A percentile compares a stretch with the other conserved stretches of the same genome.
Conservation (phyloP, 495 filamentous ascomycete genomes). For the Glonium stellatum region DNA sequence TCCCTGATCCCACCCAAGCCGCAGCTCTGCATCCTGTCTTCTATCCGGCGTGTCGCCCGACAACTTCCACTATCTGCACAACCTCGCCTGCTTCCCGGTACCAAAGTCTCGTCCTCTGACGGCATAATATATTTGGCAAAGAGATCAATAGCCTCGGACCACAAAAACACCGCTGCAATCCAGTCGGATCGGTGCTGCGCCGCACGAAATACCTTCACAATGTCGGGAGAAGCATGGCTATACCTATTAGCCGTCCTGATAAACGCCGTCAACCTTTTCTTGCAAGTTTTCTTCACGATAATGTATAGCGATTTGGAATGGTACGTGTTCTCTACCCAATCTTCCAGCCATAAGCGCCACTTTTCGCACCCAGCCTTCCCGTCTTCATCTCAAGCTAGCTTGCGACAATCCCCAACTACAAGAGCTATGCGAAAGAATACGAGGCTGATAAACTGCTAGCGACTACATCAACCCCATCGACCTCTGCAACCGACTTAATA, state of each 20-base stretch:
- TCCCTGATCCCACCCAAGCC: neutral
- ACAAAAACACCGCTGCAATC: neutral
- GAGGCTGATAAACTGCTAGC: constrained; percentile 41
- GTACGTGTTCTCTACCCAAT: constrained; percentile 46
- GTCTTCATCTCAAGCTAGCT: too few relatives aligned
- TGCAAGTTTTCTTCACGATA: constrained; percentile 99
- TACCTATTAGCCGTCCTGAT: constrained; percentile 97
- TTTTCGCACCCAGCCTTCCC: neutral
- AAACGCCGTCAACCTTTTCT: constrained; percentile 99
- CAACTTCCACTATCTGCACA: constrained; percentile 22
- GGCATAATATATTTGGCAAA: neutral
- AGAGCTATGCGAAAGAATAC: neutral
- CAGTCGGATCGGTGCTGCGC: constrained; percentile 3
- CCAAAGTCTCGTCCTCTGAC: neutral
- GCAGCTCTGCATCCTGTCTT: constrained; percentile 12
- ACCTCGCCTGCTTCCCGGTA: neutral
- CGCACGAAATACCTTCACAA: constrained; percentile 46
- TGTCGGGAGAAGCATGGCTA: constrained; percentile 99
- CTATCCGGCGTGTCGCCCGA: constrained; percentile 18
- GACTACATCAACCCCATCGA: constrained; percentile 99
- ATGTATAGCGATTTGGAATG: constrained; percentile 99
- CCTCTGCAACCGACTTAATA: constrained; percentile 99
- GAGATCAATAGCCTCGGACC: neutral
- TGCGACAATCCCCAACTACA: neutral
- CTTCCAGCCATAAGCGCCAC: neutral